phyloP scores from a whole-genome alignment of 108 stramenopile genomes.

The Skeletonema marinoi region DNA sequence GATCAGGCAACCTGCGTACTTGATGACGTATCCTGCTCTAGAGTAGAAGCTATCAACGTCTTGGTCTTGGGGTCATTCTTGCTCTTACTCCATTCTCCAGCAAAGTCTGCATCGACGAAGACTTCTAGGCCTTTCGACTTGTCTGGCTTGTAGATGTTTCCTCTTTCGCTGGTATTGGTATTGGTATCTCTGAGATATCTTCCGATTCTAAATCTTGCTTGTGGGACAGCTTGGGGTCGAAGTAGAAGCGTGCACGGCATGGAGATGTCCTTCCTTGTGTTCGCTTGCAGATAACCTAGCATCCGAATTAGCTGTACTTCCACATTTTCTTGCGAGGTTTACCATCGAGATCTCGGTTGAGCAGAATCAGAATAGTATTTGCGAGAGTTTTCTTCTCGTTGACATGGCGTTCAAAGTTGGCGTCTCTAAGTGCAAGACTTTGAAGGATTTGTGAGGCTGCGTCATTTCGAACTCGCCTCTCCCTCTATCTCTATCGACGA shows the following conservation, averaged over 20 bases:
- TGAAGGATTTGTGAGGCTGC: conserved; percentile 44
- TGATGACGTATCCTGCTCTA: conserved; percentile 18
- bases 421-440: background rate
- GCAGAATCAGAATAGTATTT: background rate
- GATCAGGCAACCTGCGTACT: conserved; percentile 25
- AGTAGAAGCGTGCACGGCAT: conserved; percentile 49
- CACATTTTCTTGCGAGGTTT: conserved; percentile 20
- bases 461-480: conserved; percentile 41
- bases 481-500: conserved; percentile 22
- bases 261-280: conserved; percentile 38
- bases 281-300: conserved; percentile 28
- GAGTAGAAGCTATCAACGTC: background rate
- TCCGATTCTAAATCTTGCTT: conserved; percentile 51
- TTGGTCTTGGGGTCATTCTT: background rate
- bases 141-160: conserved; percentile 18
- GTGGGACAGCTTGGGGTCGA: conserved; percentile 42
- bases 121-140: conserved; percentile 16
- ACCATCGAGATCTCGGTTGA: conserved; percentile 13
- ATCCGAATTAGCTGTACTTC: conserved; percentile 39
- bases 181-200: conserved; percentile 46
- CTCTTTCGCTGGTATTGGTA: too few relatives aligned
- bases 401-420: too few relatives aligned
- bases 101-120: conserved; percentile 51
- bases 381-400: too few relatives aligned
- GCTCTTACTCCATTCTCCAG: conserved; percentile 49